Conservation (phyloP, 139 green algal species). For the Pleodorina starrii region DNA sequence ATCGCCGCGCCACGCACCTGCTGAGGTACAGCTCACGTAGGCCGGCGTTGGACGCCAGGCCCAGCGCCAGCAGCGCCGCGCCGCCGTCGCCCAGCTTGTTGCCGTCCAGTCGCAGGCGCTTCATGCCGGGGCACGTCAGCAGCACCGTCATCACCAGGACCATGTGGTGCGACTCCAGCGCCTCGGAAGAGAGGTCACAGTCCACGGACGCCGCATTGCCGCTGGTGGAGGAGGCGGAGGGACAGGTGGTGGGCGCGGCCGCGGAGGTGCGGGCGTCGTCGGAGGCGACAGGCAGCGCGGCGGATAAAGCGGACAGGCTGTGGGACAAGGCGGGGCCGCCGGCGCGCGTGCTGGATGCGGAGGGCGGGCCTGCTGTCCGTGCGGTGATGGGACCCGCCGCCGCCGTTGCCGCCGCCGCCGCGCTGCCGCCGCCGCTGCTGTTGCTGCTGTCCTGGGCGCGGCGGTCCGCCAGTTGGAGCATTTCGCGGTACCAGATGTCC, state of each 20-base stretch:
- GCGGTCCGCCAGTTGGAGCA: conserved; percentile 15
- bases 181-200: conserved; percentile 24
- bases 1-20: conserved; percentile 1
- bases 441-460: not conserved
- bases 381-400: not conserved
- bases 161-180: conserved; percentile 33
- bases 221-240: not conserved
- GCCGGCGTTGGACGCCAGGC: conserved; percentile 7
- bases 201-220: not conserved
- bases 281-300: not conserved
- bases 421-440: not conserved
- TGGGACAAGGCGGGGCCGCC: not conserved
- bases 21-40: conserved; percentile 32
- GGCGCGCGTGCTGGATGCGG: not conserved
- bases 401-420: not conserved
- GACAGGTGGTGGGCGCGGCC: not conserved
- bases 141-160: conserved; percentile 39
- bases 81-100: conserved; percentile 36
- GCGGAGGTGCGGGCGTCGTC: not conserved
- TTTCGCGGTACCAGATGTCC: conserved; percentile 36
- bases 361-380: not conserved
- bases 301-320: not conserved
- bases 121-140: not conserved
- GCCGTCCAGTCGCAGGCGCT: conserved; percentile 11
- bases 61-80: conserved; percentile 30